Evolutionary conservation across 1,139 yeast genomes (phyloP), one percentile per base, ranked within the genome.

Genomic region (Kluyveromyces marxianus): DNA sequence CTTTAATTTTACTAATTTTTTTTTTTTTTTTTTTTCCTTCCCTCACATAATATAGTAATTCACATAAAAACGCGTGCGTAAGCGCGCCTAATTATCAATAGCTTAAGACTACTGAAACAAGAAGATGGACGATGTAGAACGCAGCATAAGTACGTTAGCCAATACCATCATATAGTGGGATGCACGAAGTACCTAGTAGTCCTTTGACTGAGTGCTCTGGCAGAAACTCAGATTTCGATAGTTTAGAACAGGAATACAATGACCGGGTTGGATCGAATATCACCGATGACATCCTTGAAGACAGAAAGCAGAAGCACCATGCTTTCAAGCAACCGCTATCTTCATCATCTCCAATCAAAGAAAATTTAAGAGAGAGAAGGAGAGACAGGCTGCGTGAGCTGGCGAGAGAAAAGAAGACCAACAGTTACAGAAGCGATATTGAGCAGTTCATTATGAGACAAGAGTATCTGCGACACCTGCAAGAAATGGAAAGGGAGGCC

Each of bases 381-480:
- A 32, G 31, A 35, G 39, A 34, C 41, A 50, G 45, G 10, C 28
- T 28, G 26, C 45, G 44, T 34, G 41, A 39, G 46, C 47, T 39
- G 35, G 49, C 44, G 36, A 41, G 48, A 25, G 48, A 51, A 36
- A 42, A 40, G 41, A 46, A 45, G 39, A 44, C 44, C 6, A n/a
- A 50, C 29, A 35, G 44, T n/a, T 45, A 35, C 35, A 51, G 64
- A 27, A 61, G 60, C 30, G 63, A 62, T 4, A 57, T 59, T 62
- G 62, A 57, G 41, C 44, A 49, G 10, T 57, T 56, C 37, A 52
- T 59, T 5, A 53, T 58, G 58, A 42, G 46, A 7, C 48, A 53
- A 8, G 60, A 58, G 39, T 48, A 50, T 14, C 43, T 35, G 27
- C 46, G 46, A 28, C 58, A 58, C 40, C 41, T 49, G 33, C 46